Base-by-base conservation (phyloP, 352 stramenopile species). In the Phytopythium kandeliae region DNA sequence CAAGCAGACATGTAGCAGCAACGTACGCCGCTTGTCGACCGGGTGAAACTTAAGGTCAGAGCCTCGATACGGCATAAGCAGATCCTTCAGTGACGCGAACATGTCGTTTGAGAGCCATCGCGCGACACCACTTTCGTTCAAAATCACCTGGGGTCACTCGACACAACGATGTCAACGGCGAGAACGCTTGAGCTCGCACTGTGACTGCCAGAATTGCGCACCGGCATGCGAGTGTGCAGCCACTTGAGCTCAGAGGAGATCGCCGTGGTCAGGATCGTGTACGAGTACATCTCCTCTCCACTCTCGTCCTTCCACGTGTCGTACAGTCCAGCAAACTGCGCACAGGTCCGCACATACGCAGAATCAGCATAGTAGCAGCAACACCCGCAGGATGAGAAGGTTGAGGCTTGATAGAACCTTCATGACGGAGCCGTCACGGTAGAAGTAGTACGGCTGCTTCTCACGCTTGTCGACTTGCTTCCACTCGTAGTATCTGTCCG, bases 401-500 rank as follows among this genome's bases (percentile, higher is more conserved):
- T n/a, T n/a, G n/a, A n/a, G n/a, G n/a, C n/a, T n/a, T n/a, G n/a
- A n/a, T n/a, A n/a, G 28, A 33, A 87, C 77, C 73, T 88, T 90
- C 49, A 90, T 69, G 5, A 60, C 58, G 1, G 45, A 49, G 4
- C 54, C 56, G 3, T 72, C 65, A 30, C 65, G 71, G 34, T 88
- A 74, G 45, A 95, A 78, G 48, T 96, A 97, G 69, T 95, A 96
- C 28, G 89, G 89, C 51, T 97, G 89, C 57, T 95, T 96, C 48
- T 90, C 78, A 17, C 71, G 71, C 64, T 91, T 95, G 55, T 83
- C 67, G 15, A 96, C 62, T 56, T 92, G 79, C 34, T 93, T 82
- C 89, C 89, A 97, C 54, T 97, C 89, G 55, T 95, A 97, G 58
- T 96, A 96, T 9, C 74, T 86, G 24, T 10, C 21, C 26, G 33